A percentile compares a stretch with the other conserved stretches of the same genome.
These are phyloP conservation scores for Ilex asprella DNA, from an alignment of 257 asterid genomes.

Conservation along the genomic window DNA sequence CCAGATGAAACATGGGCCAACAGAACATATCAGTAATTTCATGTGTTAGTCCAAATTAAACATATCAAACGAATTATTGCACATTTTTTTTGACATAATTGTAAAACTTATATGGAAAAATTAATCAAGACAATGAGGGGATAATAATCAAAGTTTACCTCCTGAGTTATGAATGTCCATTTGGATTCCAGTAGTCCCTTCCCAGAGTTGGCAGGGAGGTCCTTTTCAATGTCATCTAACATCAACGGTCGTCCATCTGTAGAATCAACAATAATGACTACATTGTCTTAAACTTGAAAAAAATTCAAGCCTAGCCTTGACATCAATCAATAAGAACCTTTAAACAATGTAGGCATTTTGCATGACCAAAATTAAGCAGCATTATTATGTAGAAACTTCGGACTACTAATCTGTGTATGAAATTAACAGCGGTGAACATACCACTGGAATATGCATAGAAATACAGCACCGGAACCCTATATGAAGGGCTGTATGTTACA, in stretches of 20 bases:
- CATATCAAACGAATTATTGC: too few relatives aligned
- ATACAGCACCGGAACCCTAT: conserved; percentile 81
- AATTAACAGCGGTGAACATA: conserved; percentile 18
- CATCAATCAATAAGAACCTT: neutral
- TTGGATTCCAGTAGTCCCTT: conserved; percentile 41
- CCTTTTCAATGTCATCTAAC: conserved; percentile 52
- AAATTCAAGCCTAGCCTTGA: too few relatives aligned
- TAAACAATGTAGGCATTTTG: too few relatives aligned
- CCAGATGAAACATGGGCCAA: too few relatives aligned
- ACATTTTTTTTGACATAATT: too few relatives aligned
- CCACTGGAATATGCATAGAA: conserved; percentile 72
- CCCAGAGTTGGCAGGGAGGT: conserved; percentile 42
- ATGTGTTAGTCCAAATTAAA: too few relatives aligned
- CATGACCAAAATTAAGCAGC: neutral
- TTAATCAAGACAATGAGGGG: too few relatives aligned
- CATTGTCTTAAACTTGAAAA: too few relatives aligned
- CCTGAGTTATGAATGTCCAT: conserved; percentile 82
- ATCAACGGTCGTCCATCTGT: conserved; percentile 76
- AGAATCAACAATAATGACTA: conserved; percentile 3
- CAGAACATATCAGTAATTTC: too few relatives aligned
- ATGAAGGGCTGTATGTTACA: conserved; percentile 57
- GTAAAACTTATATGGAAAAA: too few relatives aligned
- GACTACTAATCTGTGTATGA: too few relatives aligned
- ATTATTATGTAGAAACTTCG: neutral
- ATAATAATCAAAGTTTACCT: conserved; percentile 32